Conservation (phyloP, 2,329 filamentous ascomycete genomes). For the Lachnellula arida region DNA sequence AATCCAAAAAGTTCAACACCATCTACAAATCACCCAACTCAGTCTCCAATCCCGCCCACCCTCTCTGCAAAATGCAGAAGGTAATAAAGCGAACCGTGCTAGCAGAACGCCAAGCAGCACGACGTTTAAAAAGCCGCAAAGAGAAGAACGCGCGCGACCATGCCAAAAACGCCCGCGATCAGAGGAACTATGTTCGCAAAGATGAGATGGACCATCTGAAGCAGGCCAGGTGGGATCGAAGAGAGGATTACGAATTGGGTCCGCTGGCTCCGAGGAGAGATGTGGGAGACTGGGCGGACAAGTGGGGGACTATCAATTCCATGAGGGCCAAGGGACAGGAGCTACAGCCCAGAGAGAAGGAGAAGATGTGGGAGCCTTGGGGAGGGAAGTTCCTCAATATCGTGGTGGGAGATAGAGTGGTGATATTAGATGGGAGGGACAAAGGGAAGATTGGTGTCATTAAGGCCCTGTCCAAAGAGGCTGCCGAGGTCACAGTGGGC, state of each 20-base stretch:
- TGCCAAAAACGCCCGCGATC: constrained; percentile 18
- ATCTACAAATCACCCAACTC: constrained; percentile 4
- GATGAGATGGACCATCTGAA: constrained; percentile 35
- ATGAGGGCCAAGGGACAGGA: constrained; percentile 30
- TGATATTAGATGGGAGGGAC: constrained; percentile 71
- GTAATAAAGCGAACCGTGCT: constrained; percentile 61
- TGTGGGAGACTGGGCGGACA: constrained; percentile 51
- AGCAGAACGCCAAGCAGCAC: constrained; percentile 59
- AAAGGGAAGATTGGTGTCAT: constrained; percentile 82
- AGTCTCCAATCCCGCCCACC: constrained; percentile 3
- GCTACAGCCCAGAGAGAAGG: constrained; percentile 12
- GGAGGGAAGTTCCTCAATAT: constrained; percentile 54
- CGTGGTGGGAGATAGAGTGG: constrained; percentile 70
- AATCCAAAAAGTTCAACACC: constrained; percentile 15
- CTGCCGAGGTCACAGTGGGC: constrained; percentile 56
- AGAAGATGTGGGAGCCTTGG: constrained; percentile 30
- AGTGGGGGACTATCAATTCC: constrained; percentile 52
- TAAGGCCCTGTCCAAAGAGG: constrained; percentile 46
- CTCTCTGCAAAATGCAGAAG: constrained; percentile 57
- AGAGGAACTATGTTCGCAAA: constrained; percentile 21
- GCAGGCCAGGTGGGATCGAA: constrained; percentile 51
- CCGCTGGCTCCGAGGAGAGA: constrained; percentile 74
- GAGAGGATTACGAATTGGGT: constrained; percentile 75
- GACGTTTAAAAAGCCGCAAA: constrained; percentile 38
- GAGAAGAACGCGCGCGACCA: constrained; percentile 27